These are phyloP conservation scores for Hansenula lynferdii DNA, from an alignment of 1,139 yeast genomes.

Conservation along the genomic window DNA sequence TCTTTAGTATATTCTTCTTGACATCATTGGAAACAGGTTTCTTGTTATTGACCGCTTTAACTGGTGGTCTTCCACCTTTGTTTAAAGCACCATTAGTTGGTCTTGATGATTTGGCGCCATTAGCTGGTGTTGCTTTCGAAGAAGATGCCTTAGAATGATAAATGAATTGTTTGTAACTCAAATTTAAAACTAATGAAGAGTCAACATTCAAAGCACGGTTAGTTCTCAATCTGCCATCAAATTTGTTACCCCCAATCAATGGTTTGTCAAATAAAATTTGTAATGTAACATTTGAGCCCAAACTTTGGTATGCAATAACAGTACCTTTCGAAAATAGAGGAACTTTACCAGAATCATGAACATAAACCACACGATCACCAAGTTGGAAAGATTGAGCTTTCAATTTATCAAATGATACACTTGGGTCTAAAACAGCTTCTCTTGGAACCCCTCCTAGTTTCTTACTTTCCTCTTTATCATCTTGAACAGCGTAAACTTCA, in stretches of 20 bases:
- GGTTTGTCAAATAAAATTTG: slow-evolving; percentile 83
- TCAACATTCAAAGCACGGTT: slow-evolving; percentile 84
- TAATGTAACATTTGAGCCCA: slow-evolving; percentile 45
- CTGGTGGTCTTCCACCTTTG: too few species aligned
- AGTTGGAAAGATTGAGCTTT: slow-evolving; percentile 72
- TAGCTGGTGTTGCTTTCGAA: slow-evolving; percentile 32
- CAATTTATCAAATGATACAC: slow-evolving; percentile 65
- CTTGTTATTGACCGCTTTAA: background rate
- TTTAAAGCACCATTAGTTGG: slow-evolving; percentile 6
- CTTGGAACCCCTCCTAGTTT: slow-evolving; percentile 82
- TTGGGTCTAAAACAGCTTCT: slow-evolving; percentile 76
- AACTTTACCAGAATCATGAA: slow-evolving; percentile 79
- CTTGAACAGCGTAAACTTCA: slow-evolving; percentile 39
- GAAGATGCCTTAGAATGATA: slow-evolving; percentile 69
- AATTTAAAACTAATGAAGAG: slow-evolving; percentile 75
- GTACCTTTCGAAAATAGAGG: slow-evolving; percentile 89
- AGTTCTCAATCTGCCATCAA: slow-evolving; percentile 72
- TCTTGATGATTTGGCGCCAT: slow-evolving; percentile 14
- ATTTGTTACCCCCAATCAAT: slow-evolving; percentile 73
- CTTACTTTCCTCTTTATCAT: slow-evolving; percentile 41
- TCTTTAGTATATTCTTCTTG: too few species aligned
- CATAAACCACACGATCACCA: slow-evolving; percentile 88
- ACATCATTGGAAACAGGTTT: background rate
- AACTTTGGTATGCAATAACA: slow-evolving; percentile 71
- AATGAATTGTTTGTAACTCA: slow-evolving; percentile 68